These are phyloP conservation scores for Oidiodendron maius DNA, from an alignment of 495 filamentous ascomycete genomes.

Conservation along the genomic window DNA sequence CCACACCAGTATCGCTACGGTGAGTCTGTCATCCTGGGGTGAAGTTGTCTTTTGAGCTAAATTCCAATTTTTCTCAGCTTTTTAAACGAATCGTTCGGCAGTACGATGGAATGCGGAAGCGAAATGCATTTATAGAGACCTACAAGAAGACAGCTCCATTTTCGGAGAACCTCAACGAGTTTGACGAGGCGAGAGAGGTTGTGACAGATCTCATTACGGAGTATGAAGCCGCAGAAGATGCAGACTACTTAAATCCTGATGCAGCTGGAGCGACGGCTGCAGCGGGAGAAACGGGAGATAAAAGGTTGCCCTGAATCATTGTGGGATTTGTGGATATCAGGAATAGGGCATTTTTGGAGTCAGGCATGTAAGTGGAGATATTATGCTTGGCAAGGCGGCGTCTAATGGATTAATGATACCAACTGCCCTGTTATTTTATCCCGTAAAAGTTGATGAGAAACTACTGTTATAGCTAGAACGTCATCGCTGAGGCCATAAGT, in stretches of 20 bases:
- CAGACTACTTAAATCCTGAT: constrained; percentile 61
- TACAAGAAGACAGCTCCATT: constrained; percentile 96
- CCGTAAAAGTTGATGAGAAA: too few relatives aligned
- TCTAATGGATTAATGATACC: constrained; percentile 21
- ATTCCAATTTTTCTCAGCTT: constrained; percentile 39
- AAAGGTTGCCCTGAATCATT: constrained; percentile 13
- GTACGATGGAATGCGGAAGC: constrained; percentile 88
- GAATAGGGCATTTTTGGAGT: constrained; percentile 4
- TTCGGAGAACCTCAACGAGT: constrained; percentile 82
- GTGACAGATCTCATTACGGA: constrained; percentile 84
- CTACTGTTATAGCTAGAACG: too few relatives aligned
- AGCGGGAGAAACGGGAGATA: constrained; percentile 18
- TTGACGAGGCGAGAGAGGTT: constrained; percentile 87
- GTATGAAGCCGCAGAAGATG: constrained; percentile 91
- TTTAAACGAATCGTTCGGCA: constrained; percentile 89
- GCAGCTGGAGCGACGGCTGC: constrained; percentile 11
- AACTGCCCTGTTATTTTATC: too few relatives aligned
- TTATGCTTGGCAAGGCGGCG: constrained; percentile 4
- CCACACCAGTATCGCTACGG: constrained; percentile 93
- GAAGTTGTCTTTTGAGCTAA: constrained; percentile 5
- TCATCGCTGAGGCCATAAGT: too few relatives aligned
- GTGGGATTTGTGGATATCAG: neutral
- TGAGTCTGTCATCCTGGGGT: constrained; percentile 26
- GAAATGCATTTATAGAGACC: constrained; percentile 90
- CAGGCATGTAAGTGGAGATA: neutral